A percentile compares a stretch with the other conserved stretches of the same genome.
phyloP scores from a whole-genome alignment of 768 basidiomycete species.

The Tulasnella sp. region DNA sequence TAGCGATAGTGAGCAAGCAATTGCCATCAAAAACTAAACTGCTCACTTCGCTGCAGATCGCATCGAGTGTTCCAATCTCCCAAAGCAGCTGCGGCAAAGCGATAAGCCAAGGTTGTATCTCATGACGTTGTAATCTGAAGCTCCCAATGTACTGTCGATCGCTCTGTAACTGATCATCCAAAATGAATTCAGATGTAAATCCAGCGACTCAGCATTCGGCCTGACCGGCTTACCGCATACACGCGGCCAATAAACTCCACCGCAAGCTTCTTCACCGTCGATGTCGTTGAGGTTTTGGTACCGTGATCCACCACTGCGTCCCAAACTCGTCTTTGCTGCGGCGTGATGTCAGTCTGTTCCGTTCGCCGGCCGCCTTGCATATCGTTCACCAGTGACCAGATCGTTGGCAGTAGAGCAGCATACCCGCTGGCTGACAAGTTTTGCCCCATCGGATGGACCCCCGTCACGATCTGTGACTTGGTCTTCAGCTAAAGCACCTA shows the following conservation, averaged over 20 bases:
- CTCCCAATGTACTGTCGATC: slow-evolving; percentile 41
- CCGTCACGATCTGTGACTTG: not conserved
- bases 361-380: slow-evolving; percentile 24
- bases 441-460: slow-evolving; percentile 6
- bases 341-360: slow-evolving; percentile 22
- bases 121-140: slow-evolving; percentile 31
- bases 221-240: slow-evolving; percentile 41
- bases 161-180: slow-evolving; percentile 37
- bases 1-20: slow-evolving; percentile 25
- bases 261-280: slow-evolving; percentile 52
- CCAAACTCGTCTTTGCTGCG: slow-evolving; percentile 31
- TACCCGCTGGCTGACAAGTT: slow-evolving; percentile 49
- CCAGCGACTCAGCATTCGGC: too few relatives aligned
- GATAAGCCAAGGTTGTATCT: slow-evolving; percentile 45
- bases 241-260: slow-evolving; percentile 67
- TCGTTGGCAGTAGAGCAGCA: slow-evolving; percentile 55
- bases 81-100: slow-evolving; percentile 74
- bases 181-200: too few relatives aligned
- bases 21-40: not conserved
- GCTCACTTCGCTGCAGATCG: slow-evolving; percentile 49
- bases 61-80: slow-evolving; percentile 60
- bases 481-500: too few relatives aligned
- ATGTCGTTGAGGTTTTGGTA: slow-evolving; percentile 43
- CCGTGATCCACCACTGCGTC: slow-evolving; percentile 57
- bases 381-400: slow-evolving; percentile 60